Percentiles rank a stretch among this genome's conserved stretches.
These are phyloP conservation scores for Aquilaria sinensis DNA, from an alignment of 345 rosid species.

Conservation along the genomic window DNA sequence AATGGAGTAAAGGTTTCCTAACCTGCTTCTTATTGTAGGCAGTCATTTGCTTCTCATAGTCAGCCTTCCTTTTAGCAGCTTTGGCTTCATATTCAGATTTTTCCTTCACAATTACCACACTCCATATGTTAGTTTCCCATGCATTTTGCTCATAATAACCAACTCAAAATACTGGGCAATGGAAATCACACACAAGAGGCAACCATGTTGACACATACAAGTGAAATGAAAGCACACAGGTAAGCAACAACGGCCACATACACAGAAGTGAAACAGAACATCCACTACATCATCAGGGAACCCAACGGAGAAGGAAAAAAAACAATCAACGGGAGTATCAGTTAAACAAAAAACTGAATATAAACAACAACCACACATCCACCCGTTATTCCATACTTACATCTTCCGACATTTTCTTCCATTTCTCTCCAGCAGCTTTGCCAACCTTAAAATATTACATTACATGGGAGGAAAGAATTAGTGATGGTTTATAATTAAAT, in stretches of 20 bases:
- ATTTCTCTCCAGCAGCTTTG: constrained; percentile 44
- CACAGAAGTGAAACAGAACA: no score
- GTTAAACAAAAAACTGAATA: no score
- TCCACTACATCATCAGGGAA: no score
- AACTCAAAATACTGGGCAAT: no score
- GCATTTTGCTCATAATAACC: no score
- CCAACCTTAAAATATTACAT: no score
- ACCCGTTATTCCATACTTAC: constrained; percentile 16
- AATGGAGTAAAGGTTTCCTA: background rate
- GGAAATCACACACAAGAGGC: background rate
- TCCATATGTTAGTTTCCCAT: no score
- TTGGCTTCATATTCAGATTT: constrained; percentile 48
- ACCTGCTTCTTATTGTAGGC: constrained; percentile 51
- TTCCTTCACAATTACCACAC: constrained; percentile 21
- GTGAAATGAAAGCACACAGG: no score
- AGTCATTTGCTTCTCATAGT: constrained; percentile 44
- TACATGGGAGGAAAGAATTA: background rate
- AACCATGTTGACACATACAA: background rate
- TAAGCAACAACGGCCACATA: no score
- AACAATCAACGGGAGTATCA: no score
- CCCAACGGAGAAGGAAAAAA: no score
- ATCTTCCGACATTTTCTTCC: constrained; percentile 39
- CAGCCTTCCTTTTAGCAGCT: constrained; percentile 39
- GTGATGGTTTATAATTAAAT: background rate
- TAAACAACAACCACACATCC: no score